phyloP scores from a whole-genome alignment of 495 filamentous ascomycete species.

The Amniculicola lignicola region DNA sequence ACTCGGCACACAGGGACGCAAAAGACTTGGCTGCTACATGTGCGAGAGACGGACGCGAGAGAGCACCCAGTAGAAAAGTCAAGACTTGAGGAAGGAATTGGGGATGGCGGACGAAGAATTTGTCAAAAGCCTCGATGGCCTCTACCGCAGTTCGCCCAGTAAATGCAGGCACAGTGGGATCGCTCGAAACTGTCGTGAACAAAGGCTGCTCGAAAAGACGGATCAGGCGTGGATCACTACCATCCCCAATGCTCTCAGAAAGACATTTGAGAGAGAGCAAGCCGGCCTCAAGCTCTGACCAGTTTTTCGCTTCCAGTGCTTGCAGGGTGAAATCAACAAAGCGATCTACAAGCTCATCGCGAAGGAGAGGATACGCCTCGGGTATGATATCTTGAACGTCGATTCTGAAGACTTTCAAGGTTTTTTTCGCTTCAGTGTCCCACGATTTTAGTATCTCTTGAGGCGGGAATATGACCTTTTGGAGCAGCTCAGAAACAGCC shows the following conservation, averaged over 20 bases:
- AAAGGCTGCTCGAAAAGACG: constrained; percentile 66
- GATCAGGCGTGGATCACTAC: constrained; percentile 64
- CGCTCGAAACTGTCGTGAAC: constrained; percentile 54
- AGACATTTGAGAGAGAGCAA: constrained; percentile 75
- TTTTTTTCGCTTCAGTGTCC: constrained; percentile 66
- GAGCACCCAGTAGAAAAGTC: constrained; percentile 75
- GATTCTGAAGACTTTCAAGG: constrained; percentile 73
- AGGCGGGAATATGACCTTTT: constrained; percentile 52
- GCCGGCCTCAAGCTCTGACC: constrained; percentile 76
- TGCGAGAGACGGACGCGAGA: constrained; percentile 64
- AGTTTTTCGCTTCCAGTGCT: constrained; percentile 58
- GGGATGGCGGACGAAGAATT: constrained; percentile 74
- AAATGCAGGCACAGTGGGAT: constrained; percentile 51
- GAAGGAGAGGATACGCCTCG: constrained; percentile 68
- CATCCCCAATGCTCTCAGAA: constrained; percentile 51
- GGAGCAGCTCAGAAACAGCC: constrained; percentile 58
- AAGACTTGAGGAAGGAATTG: constrained; percentile 70
- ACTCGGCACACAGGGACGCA: constrained; percentile 72
- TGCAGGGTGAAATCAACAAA: constrained; percentile 64
- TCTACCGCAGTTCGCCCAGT: constrained; percentile 74
- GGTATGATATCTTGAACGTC: constrained; percentile 81
- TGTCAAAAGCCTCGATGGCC: constrained; percentile 72
- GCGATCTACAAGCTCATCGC: constrained; percentile 62
- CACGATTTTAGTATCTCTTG: constrained; percentile 45
- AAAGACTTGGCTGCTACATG: constrained; percentile 78